These are phyloP conservation scores for Actinomortierella ambigua DNA, from an alignment of 371 early-diverging fungal genomes.

Conservation along the genomic window DNA sequence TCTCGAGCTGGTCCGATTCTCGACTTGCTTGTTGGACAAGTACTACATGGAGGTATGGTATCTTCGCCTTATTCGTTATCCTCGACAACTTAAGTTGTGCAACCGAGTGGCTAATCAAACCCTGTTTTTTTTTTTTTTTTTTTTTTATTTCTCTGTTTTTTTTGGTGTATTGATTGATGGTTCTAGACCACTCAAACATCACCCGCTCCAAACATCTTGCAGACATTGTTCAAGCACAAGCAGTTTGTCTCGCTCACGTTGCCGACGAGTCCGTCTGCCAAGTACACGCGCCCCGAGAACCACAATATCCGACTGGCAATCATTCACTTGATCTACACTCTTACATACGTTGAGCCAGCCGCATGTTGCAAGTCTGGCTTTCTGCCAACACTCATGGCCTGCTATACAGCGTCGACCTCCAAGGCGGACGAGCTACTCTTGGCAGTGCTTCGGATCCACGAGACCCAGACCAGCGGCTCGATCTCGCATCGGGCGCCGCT, in stretches of 20 bases:
- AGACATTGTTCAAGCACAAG: slow-evolving; percentile 42
- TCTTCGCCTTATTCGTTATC: neutral
- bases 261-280: slow-evolving; percentile 40
- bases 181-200: slow-evolving; percentile 33
- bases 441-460: slow-evolving; percentile 53
- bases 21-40: slow-evolving; percentile 28
- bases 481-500: slow-evolving; percentile 55
- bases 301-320: slow-evolving; percentile 52
- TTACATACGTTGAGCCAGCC: slow-evolving; percentile 54
- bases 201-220: slow-evolving; percentile 37
- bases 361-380: slow-evolving; percentile 53
- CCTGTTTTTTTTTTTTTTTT: neutral
- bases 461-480: slow-evolving; percentile 52
- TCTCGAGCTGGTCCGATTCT: slow-evolving; percentile 32
- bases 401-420: slow-evolving; percentile 62
- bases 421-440: slow-evolving; percentile 56
- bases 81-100: too few species aligned
- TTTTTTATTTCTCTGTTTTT: neutral
- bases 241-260: slow-evolving; percentile 32
- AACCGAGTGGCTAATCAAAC: neutral
- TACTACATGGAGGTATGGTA: slow-evolving; percentile 32
- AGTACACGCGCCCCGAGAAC: slow-evolving; percentile 30
- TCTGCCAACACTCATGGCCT: slow-evolving; percentile 55
- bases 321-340: slow-evolving; percentile 49
- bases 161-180: neutral